These are phyloP conservation scores for Termitomyces eurrhizus DNA, from an alignment of 768 basidiomycete genomes.

Conservation along the genomic window DNA sequence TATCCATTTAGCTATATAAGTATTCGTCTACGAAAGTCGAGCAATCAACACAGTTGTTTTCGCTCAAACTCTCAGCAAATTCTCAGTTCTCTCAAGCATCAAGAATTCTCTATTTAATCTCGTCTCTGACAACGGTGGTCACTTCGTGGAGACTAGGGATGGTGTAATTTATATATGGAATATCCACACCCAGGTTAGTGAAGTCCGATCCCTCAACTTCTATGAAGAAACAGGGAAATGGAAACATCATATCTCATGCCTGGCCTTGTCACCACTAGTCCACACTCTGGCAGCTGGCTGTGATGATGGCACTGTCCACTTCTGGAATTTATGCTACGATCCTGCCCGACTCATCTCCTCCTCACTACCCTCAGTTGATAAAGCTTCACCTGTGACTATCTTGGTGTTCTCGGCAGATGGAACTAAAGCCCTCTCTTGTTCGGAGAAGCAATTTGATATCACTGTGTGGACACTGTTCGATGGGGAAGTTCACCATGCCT, in stretches of 20 bases:
- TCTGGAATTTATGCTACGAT: not conserved
- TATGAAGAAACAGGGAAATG: not conserved
- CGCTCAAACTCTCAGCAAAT: too few species aligned
- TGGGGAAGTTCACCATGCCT: not conserved
- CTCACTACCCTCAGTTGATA: not conserved
- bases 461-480: not conserved
- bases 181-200: not conserved
- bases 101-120: too few species aligned
- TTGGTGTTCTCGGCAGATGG: not conserved
- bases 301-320: not conserved
- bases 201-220: not conserved
- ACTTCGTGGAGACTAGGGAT: not conserved
- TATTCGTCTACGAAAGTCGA: too few species aligned
- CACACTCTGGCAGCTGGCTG: not conserved
- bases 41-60: too few species aligned
- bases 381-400: not conserved
- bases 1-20: too few species aligned
- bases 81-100: too few species aligned
- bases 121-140: not conserved
- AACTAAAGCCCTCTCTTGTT: not conserved
- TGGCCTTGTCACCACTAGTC: not conserved
- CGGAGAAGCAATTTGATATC: not conserved
- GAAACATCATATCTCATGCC: not conserved
- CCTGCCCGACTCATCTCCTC: not conserved
- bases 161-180: not conserved